These are phyloP conservation scores for Fragaria vesca DNA, from an alignment of 306 rosid species.

Conservation along the genomic window DNA sequence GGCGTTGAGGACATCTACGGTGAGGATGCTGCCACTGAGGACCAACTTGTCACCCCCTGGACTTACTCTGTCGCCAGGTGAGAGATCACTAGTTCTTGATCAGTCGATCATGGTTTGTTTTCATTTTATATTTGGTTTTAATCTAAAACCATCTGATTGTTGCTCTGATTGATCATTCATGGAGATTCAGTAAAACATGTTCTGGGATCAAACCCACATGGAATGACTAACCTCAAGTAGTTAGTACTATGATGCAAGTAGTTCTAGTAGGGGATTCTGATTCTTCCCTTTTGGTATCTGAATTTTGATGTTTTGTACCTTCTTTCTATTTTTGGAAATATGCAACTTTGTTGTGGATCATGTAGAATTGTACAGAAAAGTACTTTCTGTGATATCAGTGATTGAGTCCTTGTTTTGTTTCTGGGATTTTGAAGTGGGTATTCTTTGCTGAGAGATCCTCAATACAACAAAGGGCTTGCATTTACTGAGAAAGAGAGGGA, in stretches of 20 bases:
- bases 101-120: not conserved
- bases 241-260: not conserved
- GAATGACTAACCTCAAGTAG: not conserved
- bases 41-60: slow-evolving; percentile 90
- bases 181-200: not conserved
- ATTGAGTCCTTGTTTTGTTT: not conserved
- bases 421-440: slow-evolving; percentile 57
- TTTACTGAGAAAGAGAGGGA: slow-evolving; percentile 91
- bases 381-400: not conserved
- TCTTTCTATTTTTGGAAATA: not conserved
- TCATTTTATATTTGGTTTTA: not conserved
- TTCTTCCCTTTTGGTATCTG: not conserved
- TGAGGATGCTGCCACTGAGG: slow-evolving; percentile 88
- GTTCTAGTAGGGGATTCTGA: not conserved
- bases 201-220: not conserved
- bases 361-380: not conserved
- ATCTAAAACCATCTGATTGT: not conserved
- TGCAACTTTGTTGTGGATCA: not conserved
- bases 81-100: not conserved
- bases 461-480: slow-evolving; percentile 90
- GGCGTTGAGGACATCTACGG: slow-evolving; percentile 90
- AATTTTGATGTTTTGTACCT: too few relatives aligned
- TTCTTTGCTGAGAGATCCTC: slow-evolving; percentile 92
- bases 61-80: slow-evolving; percentile 91
- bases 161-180: not conserved